Evolutionary conservation across 2,329 filamentous ascomycete species (phyloP).

Genomic region (Neofusicoccum ribis): DNA sequence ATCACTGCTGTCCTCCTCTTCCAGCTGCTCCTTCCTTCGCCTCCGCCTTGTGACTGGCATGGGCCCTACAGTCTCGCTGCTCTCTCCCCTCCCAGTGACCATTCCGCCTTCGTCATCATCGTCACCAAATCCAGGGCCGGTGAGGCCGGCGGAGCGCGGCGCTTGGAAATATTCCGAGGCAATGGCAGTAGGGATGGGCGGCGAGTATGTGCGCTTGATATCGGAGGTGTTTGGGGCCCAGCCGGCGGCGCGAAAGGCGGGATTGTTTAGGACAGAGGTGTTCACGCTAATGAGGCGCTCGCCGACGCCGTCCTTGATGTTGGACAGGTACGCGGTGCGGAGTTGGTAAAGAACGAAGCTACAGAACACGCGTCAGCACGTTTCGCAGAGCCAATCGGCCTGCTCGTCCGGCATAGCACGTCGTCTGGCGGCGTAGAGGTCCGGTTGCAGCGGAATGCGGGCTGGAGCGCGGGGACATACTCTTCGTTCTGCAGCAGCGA

Average conservation of each 20-base stretch:
- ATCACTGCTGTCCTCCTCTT: slow-evolving; percentile 84
- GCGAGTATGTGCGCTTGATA: slow-evolving; percentile 81
- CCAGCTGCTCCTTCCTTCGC: slow-evolving; percentile 70
- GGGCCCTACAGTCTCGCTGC: slow-evolving; percentile 67
- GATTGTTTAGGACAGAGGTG: slow-evolving; percentile 74
- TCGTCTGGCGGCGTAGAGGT: neutral
- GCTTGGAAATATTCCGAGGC: slow-evolving; percentile 84
- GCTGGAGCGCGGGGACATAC: slow-evolving; percentile 26
- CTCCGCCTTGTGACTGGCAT: slow-evolving; percentile 64
- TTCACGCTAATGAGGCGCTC: slow-evolving; percentile 82
- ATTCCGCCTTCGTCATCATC: slow-evolving; percentile 71
- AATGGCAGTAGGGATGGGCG: slow-evolving; percentile 79
- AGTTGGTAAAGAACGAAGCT: slow-evolving; percentile 83
- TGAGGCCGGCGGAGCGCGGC: slow-evolving; percentile 58
- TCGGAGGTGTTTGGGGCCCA: slow-evolving; percentile 74
- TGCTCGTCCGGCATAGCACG: no score
- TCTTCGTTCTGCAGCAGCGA: slow-evolving; percentile 49
- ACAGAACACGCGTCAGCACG: slow-evolving; percentile 17
- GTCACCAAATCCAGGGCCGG: slow-evolving; percentile 61
- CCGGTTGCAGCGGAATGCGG: slow-evolving; percentile 20
- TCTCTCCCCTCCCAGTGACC: slow-evolving; percentile 65
- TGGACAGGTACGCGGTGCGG: slow-evolving; percentile 75
- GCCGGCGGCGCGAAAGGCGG: slow-evolving; percentile 78
- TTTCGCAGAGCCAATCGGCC: neutral
- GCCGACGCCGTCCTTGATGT: slow-evolving; percentile 80